Conservation (phyloP, 345 rosid species). For the Arabidopsis thaliana region DNA sequence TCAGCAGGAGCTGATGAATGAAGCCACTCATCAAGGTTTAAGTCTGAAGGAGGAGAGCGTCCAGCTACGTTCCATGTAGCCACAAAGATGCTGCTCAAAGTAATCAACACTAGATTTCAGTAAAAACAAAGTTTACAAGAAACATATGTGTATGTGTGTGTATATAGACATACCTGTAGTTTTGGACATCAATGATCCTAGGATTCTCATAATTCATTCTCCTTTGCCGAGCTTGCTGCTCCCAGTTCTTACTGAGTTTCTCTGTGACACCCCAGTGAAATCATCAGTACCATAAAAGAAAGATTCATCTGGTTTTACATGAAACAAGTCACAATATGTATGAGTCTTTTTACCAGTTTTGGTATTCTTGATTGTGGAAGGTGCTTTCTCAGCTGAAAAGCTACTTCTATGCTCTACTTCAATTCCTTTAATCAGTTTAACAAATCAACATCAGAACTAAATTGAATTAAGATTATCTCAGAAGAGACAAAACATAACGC, state of each 20-base stretch:
- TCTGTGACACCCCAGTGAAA: constrained; percentile 51
- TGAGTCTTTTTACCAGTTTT: constrained; percentile 67
- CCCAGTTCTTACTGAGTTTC: constrained; percentile 72
- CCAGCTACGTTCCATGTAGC: constrained; percentile 99
- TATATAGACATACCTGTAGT: constrained; percentile 66
- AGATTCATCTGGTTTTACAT: background rate
- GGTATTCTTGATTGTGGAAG: constrained; percentile 76
- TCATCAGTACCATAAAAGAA: constrained; percentile 9
- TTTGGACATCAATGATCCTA: constrained; percentile 93
- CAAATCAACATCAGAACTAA: constrained; percentile 12
- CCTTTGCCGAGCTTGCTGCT: constrained; percentile 62
- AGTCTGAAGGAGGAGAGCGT: constrained; percentile 83
- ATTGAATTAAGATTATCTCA: constrained; percentile 22
- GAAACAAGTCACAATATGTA: background rate
- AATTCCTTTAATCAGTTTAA: constrained; percentile 48
- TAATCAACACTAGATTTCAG: constrained; percentile 13
- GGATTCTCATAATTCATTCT: constrained; percentile 97
- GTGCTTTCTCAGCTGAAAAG: constrained; percentile 90
- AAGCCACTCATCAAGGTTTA: constrained; percentile 97
- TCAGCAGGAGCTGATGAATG: constrained; percentile 98
- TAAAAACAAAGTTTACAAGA: background rate
- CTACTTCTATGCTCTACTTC: constrained; percentile 79
- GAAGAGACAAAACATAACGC: constrained; percentile 39
- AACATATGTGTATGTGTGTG: background rate
- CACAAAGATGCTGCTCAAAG: constrained; percentile 78